Evolutionary conservation across 1,284 basidiomycete genomes (phyloP), one percentile per base, ranked within the genome.

Genomic region (Bjerkandera adusta): DNA sequence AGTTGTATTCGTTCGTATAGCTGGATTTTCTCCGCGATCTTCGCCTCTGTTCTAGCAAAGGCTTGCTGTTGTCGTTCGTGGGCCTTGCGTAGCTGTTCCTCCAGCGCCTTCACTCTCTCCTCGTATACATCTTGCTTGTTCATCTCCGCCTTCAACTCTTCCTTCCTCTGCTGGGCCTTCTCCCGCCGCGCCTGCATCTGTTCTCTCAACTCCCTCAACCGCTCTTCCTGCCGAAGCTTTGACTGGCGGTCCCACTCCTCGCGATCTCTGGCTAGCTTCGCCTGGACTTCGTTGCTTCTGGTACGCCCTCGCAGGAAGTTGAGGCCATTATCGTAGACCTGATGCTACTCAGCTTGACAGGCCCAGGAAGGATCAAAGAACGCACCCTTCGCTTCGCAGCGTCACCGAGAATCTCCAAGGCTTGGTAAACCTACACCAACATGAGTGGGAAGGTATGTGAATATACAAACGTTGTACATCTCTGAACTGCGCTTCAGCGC

Each of bases 231-330:
- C 40, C 71, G 60, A 49, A 76, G 70, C 50, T 75, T 71, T 34
- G 72, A 71, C 55, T 72, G 69, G 3, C 67, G 69, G 5, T 77
- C 79, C 83, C 83, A 85, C 55, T 76, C 76, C 36, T 75, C 73
- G 40, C 83, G 73, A 26, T 84, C 82, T 38, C 71, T 72, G 45
- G 71, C 70, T n/a, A 78, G 71, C 22, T 62, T 70, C 21, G 68
- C 65, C 48, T 75, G 72, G 34, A 73, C 71, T 27, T 65, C 64
- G 16, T 57, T 55, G 21, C 52, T 47, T 38, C 52, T 49, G 26
- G 51, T 44, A 21, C 51, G 48, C n/a, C 48, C 42, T 24, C 57
- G 57, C 16, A 62, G 15, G 51, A 52, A 63, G 48, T 63, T 57
- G 38, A 63, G 50, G 27, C 62, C 62, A 40, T 62, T 58, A 50